A percentile compares a stretch with the other conserved stretches of the same genome.
Conservation (phyloP, 306 rosid species). For the Vigna radiata region DNA sequence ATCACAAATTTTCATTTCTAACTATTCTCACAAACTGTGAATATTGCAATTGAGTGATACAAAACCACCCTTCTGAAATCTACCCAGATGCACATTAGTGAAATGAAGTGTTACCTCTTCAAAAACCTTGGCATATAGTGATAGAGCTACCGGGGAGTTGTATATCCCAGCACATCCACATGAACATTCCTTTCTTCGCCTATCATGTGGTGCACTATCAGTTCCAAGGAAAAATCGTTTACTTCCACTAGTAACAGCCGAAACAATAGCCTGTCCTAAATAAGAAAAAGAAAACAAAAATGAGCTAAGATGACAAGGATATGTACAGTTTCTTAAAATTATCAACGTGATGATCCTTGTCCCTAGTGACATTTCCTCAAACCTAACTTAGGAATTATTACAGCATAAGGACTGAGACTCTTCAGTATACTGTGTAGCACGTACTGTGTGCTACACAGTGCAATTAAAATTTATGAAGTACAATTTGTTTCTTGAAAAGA, state of each 20-base stretch:
- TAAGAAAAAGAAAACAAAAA: slow-evolving; percentile 13
- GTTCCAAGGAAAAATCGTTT: slow-evolving; percentile 89
- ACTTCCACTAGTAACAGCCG: slow-evolving; percentile 86
- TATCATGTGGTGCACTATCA: slow-evolving; percentile 97
- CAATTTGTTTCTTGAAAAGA: background rate
- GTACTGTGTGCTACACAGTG: background rate
- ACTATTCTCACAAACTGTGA: slow-evolving; percentile 3
- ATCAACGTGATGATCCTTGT: slow-evolving; percentile 5
- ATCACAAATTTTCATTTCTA: slow-evolving; percentile 9
- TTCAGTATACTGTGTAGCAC: slow-evolving; percentile 7
- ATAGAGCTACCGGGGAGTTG: slow-evolving; percentile 83
- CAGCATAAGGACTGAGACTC: slow-evolving; percentile 10
- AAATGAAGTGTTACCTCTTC: slow-evolving; percentile 72
- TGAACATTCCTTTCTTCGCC: slow-evolving; percentile 69
- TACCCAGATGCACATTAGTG: slow-evolving; percentile 11
- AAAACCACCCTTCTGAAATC: background rate
- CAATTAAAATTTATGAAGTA: slow-evolving; percentile 7
- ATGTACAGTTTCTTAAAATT: slow-evolving; percentile 18
- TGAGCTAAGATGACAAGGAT: slow-evolving; percentile 22
- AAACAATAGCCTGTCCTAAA: slow-evolving; percentile 79
- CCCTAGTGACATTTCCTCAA: slow-evolving; percentile 15
- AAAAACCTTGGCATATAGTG: slow-evolving; percentile 86
- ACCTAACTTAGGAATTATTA: slow-evolving; percentile 4
- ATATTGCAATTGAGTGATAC: slow-evolving; percentile 6
- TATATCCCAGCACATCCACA: slow-evolving; percentile 96